phyloP scores from a whole-genome alignment of 2,329 filamentous ascomycete genomes.

The Botrytis byssoidea region DNA sequence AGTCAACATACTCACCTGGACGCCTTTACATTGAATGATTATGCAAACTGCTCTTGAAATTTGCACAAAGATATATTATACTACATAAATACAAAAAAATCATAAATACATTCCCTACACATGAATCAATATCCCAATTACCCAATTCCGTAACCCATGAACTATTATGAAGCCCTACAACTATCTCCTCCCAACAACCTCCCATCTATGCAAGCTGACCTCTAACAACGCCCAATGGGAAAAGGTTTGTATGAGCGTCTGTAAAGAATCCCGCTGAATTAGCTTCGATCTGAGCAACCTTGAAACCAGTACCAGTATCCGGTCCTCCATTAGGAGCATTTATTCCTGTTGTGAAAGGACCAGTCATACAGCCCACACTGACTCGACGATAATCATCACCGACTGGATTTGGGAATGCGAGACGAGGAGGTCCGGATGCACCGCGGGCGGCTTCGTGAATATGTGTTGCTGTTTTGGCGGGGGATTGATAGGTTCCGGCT shows the following conservation, averaged over 20 bases:
- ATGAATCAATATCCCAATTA: no score
- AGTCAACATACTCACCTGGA: not conserved
- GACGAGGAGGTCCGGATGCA: constrained; percentile 46
- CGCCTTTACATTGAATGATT: not conserved
- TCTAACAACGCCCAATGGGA: constrained; percentile 47
- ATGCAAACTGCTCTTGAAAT: accelerated
- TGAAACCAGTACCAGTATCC: constrained; percentile 48
- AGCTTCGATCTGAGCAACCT: constrained; percentile 47
- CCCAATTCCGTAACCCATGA: not conserved
- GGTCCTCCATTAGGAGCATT: constrained; percentile 42
- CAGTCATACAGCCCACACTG: constrained; percentile 38
- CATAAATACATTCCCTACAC: not conserved
- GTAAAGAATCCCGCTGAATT: constrained; percentile 50
- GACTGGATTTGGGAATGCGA: constrained; percentile 48
- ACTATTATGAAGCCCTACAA: no score
- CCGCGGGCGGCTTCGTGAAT: constrained; percentile 48
- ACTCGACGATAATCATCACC: constrained; percentile 38
- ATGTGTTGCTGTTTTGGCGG: constrained; percentile 50
- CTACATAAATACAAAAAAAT: not conserved
- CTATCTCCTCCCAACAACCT: not conserved
- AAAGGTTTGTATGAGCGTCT: constrained; percentile 47
- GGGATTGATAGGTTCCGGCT: constrained; percentile 46
- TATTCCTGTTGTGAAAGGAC: constrained; percentile 47
- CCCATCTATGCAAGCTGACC: constrained; percentile 43
- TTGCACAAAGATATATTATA: not conserved